A percentile compares a stretch with the other conserved stretches of the same genome.
These are phyloP conservation scores for Cornus florida DNA, from an alignment of 148 eudicot genomes.

Conservation along the genomic window DNA sequence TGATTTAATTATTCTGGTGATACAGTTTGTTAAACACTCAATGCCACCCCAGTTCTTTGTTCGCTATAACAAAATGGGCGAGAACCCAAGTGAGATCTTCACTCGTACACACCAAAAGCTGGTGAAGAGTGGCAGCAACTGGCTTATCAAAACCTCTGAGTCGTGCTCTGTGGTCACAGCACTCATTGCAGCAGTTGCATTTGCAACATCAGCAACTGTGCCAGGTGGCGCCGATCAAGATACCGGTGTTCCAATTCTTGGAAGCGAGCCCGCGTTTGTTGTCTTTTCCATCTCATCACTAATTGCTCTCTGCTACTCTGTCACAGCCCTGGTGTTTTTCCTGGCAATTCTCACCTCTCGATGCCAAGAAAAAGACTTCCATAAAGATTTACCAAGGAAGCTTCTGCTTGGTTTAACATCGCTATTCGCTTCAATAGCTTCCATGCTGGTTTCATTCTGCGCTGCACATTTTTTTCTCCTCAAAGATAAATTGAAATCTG, in stretches of 20 bases:
- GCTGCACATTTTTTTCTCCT: slow-evolving; percentile 25
- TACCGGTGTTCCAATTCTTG: slow-evolving; percentile 6
- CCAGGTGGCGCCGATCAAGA: slow-evolving; percentile 8
- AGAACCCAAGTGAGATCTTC: slow-evolving; percentile 15
- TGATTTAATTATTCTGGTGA: neutral
- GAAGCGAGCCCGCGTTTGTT: neutral
- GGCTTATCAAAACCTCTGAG: slow-evolving; percentile 22
- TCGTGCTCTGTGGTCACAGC: slow-evolving; percentile 23
- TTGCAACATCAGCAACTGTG: slow-evolving; percentile 16
- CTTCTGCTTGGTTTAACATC: slow-evolving; percentile 19
- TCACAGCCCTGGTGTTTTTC: slow-evolving; percentile 24
- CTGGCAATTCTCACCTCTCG: slow-evolving; percentile 25
- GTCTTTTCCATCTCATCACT: slow-evolving; percentile 21
- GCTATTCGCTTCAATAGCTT: slow-evolving; percentile 19
- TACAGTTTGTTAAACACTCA: slow-evolving; percentile 22
- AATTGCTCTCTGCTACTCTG: slow-evolving; percentile 24
- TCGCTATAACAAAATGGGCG: slow-evolving; percentile 14
- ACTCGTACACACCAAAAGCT: slow-evolving; percentile 4
- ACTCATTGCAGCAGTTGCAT: slow-evolving; percentile 22
- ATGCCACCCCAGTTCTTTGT: slow-evolving; percentile 1
- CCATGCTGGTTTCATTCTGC: slow-evolving; percentile 26
- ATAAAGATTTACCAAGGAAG: slow-evolving; percentile 15
- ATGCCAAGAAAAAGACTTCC: slow-evolving; percentile 15
- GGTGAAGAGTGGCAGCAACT: slow-evolving; percentile 7
- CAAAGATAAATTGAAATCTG: neutral